Conservation (phyloP, 2,329 filamentous ascomycete genomes). For the Trichoderma sp. region DNA sequence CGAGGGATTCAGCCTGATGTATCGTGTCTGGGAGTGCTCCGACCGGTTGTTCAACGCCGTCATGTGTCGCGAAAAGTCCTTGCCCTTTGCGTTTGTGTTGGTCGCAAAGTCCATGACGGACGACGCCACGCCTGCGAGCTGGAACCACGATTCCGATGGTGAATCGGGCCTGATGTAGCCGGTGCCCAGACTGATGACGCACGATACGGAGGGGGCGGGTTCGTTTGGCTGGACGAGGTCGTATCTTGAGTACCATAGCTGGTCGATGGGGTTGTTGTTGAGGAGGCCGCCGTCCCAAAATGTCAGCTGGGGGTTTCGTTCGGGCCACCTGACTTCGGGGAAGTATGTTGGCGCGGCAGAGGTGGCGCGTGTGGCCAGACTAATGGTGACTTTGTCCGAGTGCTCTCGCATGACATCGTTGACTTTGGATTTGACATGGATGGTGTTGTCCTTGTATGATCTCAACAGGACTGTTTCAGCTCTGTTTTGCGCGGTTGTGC, state of each 20-base stretch:
- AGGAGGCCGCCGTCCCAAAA: conserved; percentile 11
- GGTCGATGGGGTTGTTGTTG: conserved; percentile 15
- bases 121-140: conserved; percentile 2
- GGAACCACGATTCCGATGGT: conserved; percentile 3
- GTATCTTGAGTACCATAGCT: conserved; percentile 13
- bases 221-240: conserved; percentile 2
- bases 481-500: conserved; percentile 11
- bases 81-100: conserved; percentile 15
- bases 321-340: conserved; percentile 8
- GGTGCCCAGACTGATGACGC: conserved; percentile 7
- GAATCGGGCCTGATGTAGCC: conserved; percentile 1
- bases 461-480: conserved; percentile 10
- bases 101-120: conserved; percentile 10
- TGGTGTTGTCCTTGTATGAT: conserved; percentile 11
- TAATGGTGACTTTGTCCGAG: not conserved
- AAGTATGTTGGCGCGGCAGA: conserved; percentile 9
- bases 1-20: not conserved
- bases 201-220: not conserved
- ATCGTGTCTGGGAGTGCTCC: not conserved
- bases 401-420: conserved; percentile 5
- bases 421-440: not conserved
- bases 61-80: conserved; percentile 14
- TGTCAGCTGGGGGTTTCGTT: not conserved
- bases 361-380: conserved; percentile 2
- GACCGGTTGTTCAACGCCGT: not conserved